Evolutionary conservation across 768 basidiomycete species (phyloP).

Genomic region (Russula foetens): DNA sequence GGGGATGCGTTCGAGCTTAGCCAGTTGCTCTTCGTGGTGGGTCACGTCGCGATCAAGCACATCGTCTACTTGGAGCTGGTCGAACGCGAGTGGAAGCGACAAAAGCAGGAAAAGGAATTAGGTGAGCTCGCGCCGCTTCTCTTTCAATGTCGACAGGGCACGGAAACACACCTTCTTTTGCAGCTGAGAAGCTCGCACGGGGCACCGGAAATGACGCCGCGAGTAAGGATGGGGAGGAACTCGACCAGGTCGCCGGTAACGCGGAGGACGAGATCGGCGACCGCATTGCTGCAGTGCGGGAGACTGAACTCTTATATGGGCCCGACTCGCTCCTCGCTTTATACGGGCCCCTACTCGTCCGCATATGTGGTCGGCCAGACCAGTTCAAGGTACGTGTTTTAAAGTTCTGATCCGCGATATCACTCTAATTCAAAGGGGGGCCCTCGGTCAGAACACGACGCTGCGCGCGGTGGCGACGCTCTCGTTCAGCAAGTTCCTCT

Average conservation of each 20-base stretch:
- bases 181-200: conserved; percentile 54
- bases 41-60: conserved; percentile 96
- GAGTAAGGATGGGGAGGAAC: conserved; percentile 65
- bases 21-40: conserved; percentile 92
- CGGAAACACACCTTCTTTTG: not conserved
- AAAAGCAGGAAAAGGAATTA: conserved; percentile 82
- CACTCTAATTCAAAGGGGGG: not conserved
- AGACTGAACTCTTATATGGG: conserved; percentile 83
- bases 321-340: conserved; percentile 69
- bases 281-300: conserved; percentile 72
- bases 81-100: conserved; percentile 92
- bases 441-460: conserved; percentile 57
- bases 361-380: conserved; percentile 85
- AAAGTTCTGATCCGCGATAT: not conserved
- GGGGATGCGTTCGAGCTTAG: conserved; percentile 85
- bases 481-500: conserved; percentile 92
- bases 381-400: conserved; percentile 67
- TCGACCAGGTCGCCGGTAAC: conserved; percentile 95
- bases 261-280: conserved; percentile 99
- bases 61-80: conserved; percentile 94
- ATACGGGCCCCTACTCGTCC: conserved; percentile 86
- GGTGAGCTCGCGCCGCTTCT: conserved; percentile 37
- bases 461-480: conserved; percentile 83
- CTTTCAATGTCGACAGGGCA: not conserved
- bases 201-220: conserved; percentile 31